Conservation (phyloP, 169 alveolate genomes). For the Amoebophrya sp. region DNA sequence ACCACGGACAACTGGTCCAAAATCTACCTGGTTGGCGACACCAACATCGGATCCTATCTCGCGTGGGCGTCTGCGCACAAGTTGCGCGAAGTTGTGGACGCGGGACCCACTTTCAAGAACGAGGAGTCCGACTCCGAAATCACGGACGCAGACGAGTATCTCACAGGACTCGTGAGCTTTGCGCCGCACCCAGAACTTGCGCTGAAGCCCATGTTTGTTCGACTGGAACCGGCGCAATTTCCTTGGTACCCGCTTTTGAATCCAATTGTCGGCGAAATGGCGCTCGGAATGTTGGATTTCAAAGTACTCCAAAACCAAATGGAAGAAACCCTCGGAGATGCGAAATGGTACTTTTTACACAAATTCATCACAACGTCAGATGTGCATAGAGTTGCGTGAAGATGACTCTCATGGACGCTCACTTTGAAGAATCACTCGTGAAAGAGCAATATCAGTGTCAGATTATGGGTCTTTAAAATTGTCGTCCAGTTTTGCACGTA, state of each 20-base stretch:
- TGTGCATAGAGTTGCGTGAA: too few relatives aligned
- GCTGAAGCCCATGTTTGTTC: neutral
- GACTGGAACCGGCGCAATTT: neutral
- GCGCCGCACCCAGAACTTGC: neutral
- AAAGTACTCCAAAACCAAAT: neutral
- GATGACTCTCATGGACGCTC: too few relatives aligned
- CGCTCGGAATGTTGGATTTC: neutral
- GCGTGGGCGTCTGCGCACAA: constrained; percentile 21
- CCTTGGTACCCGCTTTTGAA: neutral
- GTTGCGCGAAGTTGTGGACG: neutral
- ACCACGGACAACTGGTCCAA: neutral
- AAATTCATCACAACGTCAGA: too few relatives aligned
- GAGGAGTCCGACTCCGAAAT: too few relatives aligned
- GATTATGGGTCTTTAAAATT: too few relatives aligned
- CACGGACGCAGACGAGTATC: too few relatives aligned
- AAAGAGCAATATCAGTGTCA: too few relatives aligned
- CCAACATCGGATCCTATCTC: neutral
- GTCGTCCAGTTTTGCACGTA: too few relatives aligned
- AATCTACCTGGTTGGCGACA: neutral
- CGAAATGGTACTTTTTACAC: too few relatives aligned
- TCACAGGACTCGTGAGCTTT: neutral
- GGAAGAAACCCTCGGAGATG: neutral
- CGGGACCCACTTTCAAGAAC: too few relatives aligned
- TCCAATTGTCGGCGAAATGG: neutral
- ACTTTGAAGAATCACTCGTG: too few relatives aligned